Evolutionary conservation across 1,284 basidiomycete genomes (phyloP), one percentile per base, ranked within the genome.

Genomic region (Apiotrichum akiyoshidainum): DNA sequence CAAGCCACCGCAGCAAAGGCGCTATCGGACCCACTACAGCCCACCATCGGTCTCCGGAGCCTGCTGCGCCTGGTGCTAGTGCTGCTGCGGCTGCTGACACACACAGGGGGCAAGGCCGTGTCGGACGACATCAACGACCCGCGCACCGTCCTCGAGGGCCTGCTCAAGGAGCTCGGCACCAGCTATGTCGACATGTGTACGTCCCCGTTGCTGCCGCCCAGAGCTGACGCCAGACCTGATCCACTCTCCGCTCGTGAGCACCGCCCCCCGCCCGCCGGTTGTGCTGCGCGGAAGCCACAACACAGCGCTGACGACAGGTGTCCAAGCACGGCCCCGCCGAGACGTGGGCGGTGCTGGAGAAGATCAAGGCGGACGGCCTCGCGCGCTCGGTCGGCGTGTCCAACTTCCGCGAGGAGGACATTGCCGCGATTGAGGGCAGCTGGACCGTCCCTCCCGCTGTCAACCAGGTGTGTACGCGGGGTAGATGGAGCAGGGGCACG

Each of bases 381-480:
- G 80, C 88, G 41, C 87, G 83, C 74, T 86, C 85, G 44, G 89
- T 94, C 59, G 92, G 92, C 1, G 89, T 95, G 16, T 89, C 87
- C 55, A 94, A 94, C 79, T 92, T 87, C 75, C 82, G 80, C 17
- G 80, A 86, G 19, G 78, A 84, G 59, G 82, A 92, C 65, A 76
- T 93, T 35, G 35, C 37, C 4, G 82, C 83, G 53, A 78, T 92
- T 41, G 69, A 89, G 33, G 80, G 82, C 37, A 81, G 75, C 31
- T 78, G 77, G 84, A 26, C 79, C 33, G 74, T 89, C 41, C 66
- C 81, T 5, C 90, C 90, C 0, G 84, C 85, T 5, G 84, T 89
- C 14, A 92, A 93, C 72, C 91, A 93, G 84, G 89, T 74, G 26
- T 52, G 69, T 64, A 16, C n/a, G n/a, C n/a, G n/a, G n/a, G n/a